Evolutionary conservation across 148 eudicot species (phyloP).

Genomic region (Oxyria digyna): DNA sequence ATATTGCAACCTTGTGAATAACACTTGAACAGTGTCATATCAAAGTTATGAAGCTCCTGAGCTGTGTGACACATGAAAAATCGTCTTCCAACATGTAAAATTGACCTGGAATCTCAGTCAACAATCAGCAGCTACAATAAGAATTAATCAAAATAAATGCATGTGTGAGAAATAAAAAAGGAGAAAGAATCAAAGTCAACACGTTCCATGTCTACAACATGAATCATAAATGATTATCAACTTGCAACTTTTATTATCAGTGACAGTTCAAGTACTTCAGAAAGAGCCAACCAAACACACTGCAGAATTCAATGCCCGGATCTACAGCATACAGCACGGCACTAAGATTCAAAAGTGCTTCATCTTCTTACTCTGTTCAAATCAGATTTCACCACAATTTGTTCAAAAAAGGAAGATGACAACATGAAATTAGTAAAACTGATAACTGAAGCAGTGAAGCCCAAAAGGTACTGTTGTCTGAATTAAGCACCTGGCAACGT

Average conservation of each 20-base stretch:
- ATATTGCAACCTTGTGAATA: background rate
- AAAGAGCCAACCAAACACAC: background rate
- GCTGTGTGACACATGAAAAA: background rate
- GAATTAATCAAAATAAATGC: background rate
- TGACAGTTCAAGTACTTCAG: slow-evolving; percentile 1
- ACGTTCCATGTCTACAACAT: slow-evolving; percentile 13
- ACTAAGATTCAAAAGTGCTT: background rate
- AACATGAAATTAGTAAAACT: background rate
- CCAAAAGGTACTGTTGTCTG: background rate
- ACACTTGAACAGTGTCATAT: background rate
- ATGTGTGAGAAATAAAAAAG: background rate
- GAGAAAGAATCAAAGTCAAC: background rate
- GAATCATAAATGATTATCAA: background rate
- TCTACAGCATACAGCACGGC: background rate
- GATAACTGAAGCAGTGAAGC: background rate
- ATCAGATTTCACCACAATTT: too few species aligned
- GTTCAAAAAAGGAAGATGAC: background rate
- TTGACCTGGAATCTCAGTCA: slow-evolving; percentile 1
- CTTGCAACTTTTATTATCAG: background rate
- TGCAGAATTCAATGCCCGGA: slow-evolving; percentile 2
- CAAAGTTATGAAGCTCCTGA: background rate
- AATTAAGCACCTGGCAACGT: background rate
- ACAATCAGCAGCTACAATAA: background rate
- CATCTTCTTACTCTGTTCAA: background rate
- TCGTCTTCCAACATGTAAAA: background rate